Evolutionary conservation across 2,329 filamentous ascomycete genomes (phyloP).

Genomic region (Aspergillus awamori): DNA sequence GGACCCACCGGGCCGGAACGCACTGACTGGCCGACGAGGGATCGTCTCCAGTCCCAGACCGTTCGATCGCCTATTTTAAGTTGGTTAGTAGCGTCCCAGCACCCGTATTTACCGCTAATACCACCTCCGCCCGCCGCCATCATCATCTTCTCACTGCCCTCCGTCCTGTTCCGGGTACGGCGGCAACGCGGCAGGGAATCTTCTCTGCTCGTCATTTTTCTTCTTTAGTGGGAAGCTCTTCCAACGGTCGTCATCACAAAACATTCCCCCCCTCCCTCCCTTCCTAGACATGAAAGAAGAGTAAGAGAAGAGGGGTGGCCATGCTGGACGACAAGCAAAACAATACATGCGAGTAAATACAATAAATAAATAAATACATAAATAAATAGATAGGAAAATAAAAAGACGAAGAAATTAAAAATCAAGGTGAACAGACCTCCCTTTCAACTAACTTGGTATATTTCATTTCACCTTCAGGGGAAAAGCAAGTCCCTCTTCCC

Average conservation of each 20-base stretch:
- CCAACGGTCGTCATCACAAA: constrained; percentile 2
- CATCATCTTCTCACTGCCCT: constrained; percentile 13
- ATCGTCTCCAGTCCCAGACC: constrained; percentile 30
- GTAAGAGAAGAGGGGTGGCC: neutral
- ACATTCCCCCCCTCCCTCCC: neutral
- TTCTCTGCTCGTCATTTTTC: too few species aligned
- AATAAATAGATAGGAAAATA: too few species aligned
- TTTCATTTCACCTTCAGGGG: neutral
- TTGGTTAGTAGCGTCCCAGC: constrained; percentile 16
- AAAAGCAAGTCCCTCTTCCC: neutral
- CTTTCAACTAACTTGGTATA: neutral
- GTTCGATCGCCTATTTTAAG: constrained; percentile 32
- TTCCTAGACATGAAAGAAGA: neutral
- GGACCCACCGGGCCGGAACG: constrained; percentile 18
- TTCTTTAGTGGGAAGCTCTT: too few species aligned
- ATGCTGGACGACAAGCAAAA: too few species aligned
- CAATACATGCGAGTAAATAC: too few species aligned
- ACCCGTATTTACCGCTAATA: constrained; percentile 24
- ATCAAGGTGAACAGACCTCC: neutral
- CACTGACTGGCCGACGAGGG: constrained; percentile 23
- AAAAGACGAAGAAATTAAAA: too few species aligned
- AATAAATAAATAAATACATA: too few species aligned
- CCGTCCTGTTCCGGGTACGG: constrained; percentile 22
- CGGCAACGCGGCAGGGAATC: constrained; percentile 16
- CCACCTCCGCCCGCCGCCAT: constrained; percentile 10